Evolutionary conservation across 805 yeast genomes (phyloP), one percentile per base, ranked within the genome.

Genomic region (Saccharomycopsis guyanensis): DNA sequence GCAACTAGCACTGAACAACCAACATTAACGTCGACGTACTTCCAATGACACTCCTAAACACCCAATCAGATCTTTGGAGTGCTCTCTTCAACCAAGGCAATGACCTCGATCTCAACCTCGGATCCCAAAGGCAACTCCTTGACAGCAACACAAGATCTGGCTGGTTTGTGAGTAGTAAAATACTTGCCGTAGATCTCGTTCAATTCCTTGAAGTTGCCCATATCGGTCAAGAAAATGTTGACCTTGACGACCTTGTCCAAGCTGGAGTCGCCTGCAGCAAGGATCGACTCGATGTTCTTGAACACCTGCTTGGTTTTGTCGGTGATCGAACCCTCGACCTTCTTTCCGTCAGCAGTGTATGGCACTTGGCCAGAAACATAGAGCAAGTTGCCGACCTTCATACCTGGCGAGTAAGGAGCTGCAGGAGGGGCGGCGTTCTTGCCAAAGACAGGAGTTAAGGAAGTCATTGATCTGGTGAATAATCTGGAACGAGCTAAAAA

Each of bases 81-180:
- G 6, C 23, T 23, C 13, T 50, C 51, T 15, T 40, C 46, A 10
- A 45, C 24, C 48, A 84, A 70, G 50, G 97, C 98, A 68, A 93
- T 71, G 53, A 84, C 89, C 71, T 91, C 98, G 69, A 93, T 76
- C 72, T 93, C 98, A 58, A 87, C 72, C 52, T 78, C 85, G 52
- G 80, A 86, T 51, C 87, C 87, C 65, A 93, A 76, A 51, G 98
- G 98, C 57, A 93, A 80, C 53, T 78, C 80, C 66, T 80, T 82
- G 53, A 89, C 97, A 38, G 97, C 97, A 57, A 93, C 95, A 73
- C 97, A 93, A 2, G 97, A 86, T 76, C 98, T 86, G 34, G 97
- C 97, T 38, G 98, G 97, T 65, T 82, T 83, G 69, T 82, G 91
- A 40, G 66, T 70, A 59, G 63, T 73, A 70, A 86, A 86, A 68